These are phyloP conservation scores for Peronospora destructor DNA, from an alignment of 352 stramenopile genomes.

Conservation along the genomic window DNA sequence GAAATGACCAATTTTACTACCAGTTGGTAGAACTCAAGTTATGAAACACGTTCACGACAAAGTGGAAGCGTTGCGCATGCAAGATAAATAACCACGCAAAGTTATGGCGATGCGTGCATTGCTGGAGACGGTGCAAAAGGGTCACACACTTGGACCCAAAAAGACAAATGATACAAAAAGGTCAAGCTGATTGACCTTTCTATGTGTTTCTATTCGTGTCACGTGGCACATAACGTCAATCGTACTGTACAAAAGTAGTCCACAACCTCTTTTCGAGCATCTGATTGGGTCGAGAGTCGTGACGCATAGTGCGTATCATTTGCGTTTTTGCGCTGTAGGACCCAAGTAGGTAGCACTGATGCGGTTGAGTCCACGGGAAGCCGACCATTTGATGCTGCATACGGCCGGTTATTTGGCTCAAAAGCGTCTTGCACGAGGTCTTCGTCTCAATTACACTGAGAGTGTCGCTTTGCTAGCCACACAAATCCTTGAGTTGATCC, in stretches of 20 bases:
- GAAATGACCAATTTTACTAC: too few species aligned
- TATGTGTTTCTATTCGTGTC: too few species aligned
- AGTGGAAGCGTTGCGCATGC: too few species aligned
- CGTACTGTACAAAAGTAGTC: not conserved
- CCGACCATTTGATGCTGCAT: conserved; percentile 74
- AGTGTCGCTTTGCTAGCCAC: conserved; percentile 89
- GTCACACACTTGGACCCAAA: too few species aligned
- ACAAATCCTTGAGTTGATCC: conserved; percentile 92
- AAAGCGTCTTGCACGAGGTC: conserved; percentile 89
- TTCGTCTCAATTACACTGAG: conserved; percentile 92
- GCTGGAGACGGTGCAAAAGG: too few species aligned
- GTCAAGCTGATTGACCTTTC: too few species aligned
- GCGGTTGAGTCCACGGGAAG: conserved; percentile 60
- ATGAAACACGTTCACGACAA: too few species aligned
- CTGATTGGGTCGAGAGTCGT: conserved; percentile 5
- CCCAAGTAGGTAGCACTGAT: conserved; percentile 17
- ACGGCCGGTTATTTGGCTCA: conserved; percentile 89
- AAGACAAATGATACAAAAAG: too few species aligned
- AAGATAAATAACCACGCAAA: too few species aligned
- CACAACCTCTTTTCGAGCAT: not conserved
- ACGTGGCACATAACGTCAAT: too few species aligned
- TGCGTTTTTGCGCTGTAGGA: conserved; percentile 9
- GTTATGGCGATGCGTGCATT: too few species aligned
- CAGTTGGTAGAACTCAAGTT: too few species aligned
- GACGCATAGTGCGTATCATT: conserved; percentile 13